A percentile compares a stretch with the other conserved stretches of the same genome.
phyloP scores from a whole-genome alignment of 345 rosid genomes.

The Eucalyptus curtisii region DNA sequence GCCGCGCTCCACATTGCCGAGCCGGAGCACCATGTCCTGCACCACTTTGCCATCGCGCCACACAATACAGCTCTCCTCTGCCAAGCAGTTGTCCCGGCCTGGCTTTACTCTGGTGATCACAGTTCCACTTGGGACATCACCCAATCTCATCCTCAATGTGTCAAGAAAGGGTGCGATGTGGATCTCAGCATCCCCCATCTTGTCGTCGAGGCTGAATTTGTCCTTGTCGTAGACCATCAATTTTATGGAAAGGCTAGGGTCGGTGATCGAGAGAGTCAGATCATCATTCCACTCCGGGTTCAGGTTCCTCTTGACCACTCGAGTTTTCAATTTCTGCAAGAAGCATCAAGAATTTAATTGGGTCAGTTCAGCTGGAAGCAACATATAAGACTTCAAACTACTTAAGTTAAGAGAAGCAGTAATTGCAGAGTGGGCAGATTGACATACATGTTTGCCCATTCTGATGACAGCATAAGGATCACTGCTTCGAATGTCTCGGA shows the following conservation, averaged over 20 bases:
- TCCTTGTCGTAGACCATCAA: constrained; percentile 17
- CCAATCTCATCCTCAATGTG: not conserved
- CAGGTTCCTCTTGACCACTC: constrained; percentile 34
- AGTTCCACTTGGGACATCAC: not conserved
- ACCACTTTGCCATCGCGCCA: not conserved
- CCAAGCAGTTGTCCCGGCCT: not conserved
- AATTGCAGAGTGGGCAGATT: not conserved
- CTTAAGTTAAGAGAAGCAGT: not conserved
- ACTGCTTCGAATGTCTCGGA: constrained; percentile 38
- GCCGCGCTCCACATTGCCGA: not conserved
- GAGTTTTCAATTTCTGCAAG: constrained; percentile 67
- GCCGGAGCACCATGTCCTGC: constrained; percentile 3
- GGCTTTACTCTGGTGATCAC: not conserved
- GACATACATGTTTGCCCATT: not conserved
- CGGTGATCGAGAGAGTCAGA: constrained; percentile 50
- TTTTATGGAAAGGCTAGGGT: constrained; percentile 44
- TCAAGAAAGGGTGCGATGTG: not conserved
- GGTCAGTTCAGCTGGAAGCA: not conserved
- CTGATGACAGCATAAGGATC: not conserved
- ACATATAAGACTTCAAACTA: not conserved
- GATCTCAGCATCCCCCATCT: not conserved
- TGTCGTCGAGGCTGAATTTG: not conserved
- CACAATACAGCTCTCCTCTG: constrained; percentile 1
- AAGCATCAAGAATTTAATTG: not conserved
- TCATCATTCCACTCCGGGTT: constrained; percentile 83